phyloP scores from a whole-genome alignment of 2,329 filamentous ascomycete genomes.

The Penicillium sp. region DNA sequence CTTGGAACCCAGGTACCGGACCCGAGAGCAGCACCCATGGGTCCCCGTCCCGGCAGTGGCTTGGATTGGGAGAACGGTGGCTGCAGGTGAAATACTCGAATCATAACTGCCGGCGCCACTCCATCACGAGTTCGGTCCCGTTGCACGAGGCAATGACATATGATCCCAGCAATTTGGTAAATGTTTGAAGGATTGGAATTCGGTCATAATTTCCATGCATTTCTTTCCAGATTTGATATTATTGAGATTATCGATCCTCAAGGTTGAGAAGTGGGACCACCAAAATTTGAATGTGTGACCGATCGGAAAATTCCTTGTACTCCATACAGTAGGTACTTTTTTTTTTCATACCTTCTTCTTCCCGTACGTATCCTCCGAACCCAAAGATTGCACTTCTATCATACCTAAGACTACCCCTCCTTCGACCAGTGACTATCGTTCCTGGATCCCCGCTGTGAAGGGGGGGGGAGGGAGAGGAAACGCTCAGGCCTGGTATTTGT shows the following conservation, averaged over 20 bases:
- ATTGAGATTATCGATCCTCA: background rate
- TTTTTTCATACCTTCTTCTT: no score
- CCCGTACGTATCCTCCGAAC: background rate
- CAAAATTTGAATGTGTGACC: constrained; percentile 4
- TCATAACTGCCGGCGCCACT: constrained; percentile 21
- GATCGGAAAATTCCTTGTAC: constrained; percentile 11
- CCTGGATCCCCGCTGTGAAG: constrained; percentile 27
- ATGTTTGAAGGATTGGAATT: background rate
- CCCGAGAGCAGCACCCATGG: constrained; percentile 10
- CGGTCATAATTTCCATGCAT: no score
- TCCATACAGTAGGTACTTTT: background rate
- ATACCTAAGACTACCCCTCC: background rate
- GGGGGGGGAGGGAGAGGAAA: constrained; percentile 14
- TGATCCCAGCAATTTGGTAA: background rate
- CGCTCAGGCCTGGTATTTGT: constrained; percentile 16
- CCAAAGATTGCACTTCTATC: background rate
- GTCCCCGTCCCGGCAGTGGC: constrained; percentile 19
- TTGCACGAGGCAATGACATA: constrained; percentile 3
- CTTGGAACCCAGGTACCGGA: constrained; percentile 7
- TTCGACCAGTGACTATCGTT: constrained; percentile 28
- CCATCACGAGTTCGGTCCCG: constrained; percentile 12
- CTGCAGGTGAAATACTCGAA: constrained; percentile 16
- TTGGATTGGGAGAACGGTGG: constrained; percentile 8
- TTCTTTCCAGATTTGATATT: no score
- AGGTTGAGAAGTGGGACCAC: background rate